Base-by-base conservation (phyloP, 2,329 filamentous ascomycete genomes). In the Nigrospora oryzae region DNA sequence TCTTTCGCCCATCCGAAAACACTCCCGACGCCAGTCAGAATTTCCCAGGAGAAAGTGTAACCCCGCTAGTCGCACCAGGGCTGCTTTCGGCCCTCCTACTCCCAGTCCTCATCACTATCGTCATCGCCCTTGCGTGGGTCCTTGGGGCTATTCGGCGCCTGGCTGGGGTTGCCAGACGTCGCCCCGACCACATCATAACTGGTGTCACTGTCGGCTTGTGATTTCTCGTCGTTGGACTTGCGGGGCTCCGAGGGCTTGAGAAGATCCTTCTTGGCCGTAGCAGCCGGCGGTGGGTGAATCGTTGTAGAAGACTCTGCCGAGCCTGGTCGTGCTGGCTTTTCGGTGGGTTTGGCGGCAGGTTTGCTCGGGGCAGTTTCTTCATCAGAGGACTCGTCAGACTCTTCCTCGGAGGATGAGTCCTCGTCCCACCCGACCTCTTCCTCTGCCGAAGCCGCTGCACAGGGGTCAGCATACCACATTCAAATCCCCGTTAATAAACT, bases 131-230 rank as follows among this genome's bases (percentile, higher is more conserved):
- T 76, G 50, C 68, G 69, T 15, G 67, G 56, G 32, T 76, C 77
- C 60, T 79, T 81, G 23, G 79, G 79, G 59, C 79, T 82, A 60
- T 67, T 78, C 19, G 89, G 85, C 15, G 89, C 84, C 52, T 86
- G 85, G 62, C 87, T 95, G 34, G 83, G 81, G 38, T 80, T 78
- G 40, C 86, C 86, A 42, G 86, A 90, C 38, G 81, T 73, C 6
- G 84, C 83, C 8, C 86, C 85, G 38, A 98, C 89, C 32, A 98
- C 76, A 62, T 98, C 93, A 63, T 98, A 98, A 68, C 89, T 95
- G 15, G 88, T 88, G 56, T 98, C 93, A 61, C 91, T 96, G 57
- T 93, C 93, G 8, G 89, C 82, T 54, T 93, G 86, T 23, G 87
- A 94, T 62, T 91, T 89, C 62, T 89, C 85, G 58, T 95, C 89